These are phyloP conservation scores for Vaccinium darrowii DNA, from an alignment of 148 eudicot species.

Conservation along the genomic window DNA sequence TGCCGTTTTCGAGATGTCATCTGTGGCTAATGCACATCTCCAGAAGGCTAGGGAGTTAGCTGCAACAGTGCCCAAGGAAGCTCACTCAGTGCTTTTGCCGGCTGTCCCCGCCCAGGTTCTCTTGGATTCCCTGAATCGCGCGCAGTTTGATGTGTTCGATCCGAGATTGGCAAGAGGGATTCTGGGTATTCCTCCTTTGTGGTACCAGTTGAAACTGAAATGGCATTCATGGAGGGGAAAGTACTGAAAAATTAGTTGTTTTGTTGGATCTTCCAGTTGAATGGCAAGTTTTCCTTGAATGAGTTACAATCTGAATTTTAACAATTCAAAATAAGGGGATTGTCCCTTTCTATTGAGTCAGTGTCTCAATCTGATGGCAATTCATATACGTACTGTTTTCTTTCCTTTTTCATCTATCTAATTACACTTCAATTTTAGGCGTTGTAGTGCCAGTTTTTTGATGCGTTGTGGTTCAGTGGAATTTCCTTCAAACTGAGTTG, in stretches of 20 bases:
- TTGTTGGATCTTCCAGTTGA: conserved; percentile 2
- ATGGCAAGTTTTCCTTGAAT: neutral
- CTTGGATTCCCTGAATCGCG: conserved; percentile 64
- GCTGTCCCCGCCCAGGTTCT: conserved; percentile 82
- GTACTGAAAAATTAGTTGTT: conserved; percentile 34
- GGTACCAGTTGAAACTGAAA: conserved; percentile 83
- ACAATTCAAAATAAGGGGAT: neutral
- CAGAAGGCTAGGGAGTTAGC: conserved; percentile 78
- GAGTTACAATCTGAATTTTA: neutral
- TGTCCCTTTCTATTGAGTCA: neutral
- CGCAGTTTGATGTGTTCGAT: conserved; percentile 81
- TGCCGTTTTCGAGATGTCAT: conserved; percentile 86
- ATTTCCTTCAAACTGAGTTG: neutral
- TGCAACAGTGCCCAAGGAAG: conserved; percentile 62
- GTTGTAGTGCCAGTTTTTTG: neutral
- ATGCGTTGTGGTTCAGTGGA: neutral
- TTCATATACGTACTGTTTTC: neutral
- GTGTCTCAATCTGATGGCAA: neutral
- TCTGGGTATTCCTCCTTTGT: conserved; percentile 71
- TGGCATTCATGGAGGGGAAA: conserved; percentile 84
- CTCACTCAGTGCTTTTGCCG: conserved; percentile 74
- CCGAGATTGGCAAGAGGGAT: conserved; percentile 69
- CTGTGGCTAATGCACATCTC: conserved; percentile 79
- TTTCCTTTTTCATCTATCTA: neutral
- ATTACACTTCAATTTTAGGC: neutral